A percentile compares a stretch with the other conserved stretches of the same genome.
Conservation (phyloP, 331 rosid genomes). For the Arachis monticola region DNA sequence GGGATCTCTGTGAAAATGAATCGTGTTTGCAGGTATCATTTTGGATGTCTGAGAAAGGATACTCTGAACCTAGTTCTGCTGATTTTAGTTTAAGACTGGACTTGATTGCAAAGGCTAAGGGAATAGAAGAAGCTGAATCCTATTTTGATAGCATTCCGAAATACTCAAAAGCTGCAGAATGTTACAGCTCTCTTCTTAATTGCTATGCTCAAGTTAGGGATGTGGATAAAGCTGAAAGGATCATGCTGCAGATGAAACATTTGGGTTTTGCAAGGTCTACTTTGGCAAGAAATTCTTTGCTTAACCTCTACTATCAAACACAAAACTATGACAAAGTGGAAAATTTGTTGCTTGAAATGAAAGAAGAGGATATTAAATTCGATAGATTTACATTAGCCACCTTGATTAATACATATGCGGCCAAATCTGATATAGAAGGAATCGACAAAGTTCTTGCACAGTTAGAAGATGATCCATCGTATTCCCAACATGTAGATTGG, state of each 20-base stretch:
- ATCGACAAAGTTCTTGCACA: slow-evolving; percentile 27
- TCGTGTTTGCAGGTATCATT: neutral
- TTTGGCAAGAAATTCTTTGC: slow-evolving; percentile 30
- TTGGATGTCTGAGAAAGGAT: neutral
- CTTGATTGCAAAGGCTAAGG: slow-evolving; percentile 4
- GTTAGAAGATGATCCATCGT: slow-evolving; percentile 20
- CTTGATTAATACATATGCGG: slow-evolving; percentile 32
- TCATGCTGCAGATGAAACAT: slow-evolving; percentile 44
- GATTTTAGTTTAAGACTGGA: slow-evolving; percentile 1
- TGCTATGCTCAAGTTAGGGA: slow-evolving; percentile 17
- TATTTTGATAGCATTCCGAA: neutral
- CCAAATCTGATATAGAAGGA: slow-evolving; percentile 35
- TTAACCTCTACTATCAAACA: slow-evolving; percentile 36
- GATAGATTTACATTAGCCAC: slow-evolving; percentile 32
- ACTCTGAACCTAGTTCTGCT: neutral
- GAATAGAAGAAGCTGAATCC: slow-evolving; percentile 14
- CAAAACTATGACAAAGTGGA: slow-evolving; percentile 38
- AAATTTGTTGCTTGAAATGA: slow-evolving; percentile 40
- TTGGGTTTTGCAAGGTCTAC: slow-evolving; percentile 10
- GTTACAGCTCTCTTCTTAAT: slow-evolving; percentile 43
- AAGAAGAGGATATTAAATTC: slow-evolving; percentile 27
- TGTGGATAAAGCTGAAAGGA: slow-evolving; percentile 43
- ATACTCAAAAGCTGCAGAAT: slow-evolving; percentile 10
- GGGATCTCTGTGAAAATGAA: neutral
- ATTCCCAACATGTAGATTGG: neutral